Base-by-base conservation (phyloP, 2,329 filamentous ascomycete species). In the Berkeleyomyces basicola region DNA sequence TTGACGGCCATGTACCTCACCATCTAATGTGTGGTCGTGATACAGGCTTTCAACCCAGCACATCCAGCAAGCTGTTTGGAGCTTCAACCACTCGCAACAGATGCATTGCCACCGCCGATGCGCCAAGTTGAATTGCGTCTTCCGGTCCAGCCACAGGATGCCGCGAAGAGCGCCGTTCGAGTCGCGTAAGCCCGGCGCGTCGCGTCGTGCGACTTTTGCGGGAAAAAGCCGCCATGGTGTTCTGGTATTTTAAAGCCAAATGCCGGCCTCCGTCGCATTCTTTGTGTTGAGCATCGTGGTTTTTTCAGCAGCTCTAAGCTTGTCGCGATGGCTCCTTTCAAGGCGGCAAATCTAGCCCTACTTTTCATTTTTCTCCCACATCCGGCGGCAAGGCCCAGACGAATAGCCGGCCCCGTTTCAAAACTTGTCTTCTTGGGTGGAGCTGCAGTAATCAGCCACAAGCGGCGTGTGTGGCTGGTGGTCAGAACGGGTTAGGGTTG, bases 81-180 rank as follows among this genome's bases (percentile, higher is more conserved):
- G 33, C 47, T 40, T 58, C 16, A 47, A 47, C 14, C 40, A 57
- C 43, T 40, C 51, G n/a, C 39, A 6, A 33, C 31, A 44, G 46
- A 23, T 16, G 39, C 23, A n/a, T 49, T n/a, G 40, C 53, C 9
- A 40, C 44, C 7, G 39, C 40, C 40, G 59, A 62, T 64, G 63
- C 63, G 63, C 63, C 63, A 61, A 64, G 42, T 59, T 47, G 59
- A 58, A 64, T 64, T 64, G 63, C n/a, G 59, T 31, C 9, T 14
- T 23, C 6, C 6, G 7, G 7, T 16, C 16, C 16, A n/a, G 31
- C 11, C 31, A 43, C 36, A 39, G 39, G 16, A 7, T 4, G 4
- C 7, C 42, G 33, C 46, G 36, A 59, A 44, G 16, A 4, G 11
- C 31, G 55, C 36, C n/a, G 31, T 11, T 59, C 42, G 40, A 47